Percentiles rank a stretch among this genome's conserved stretches.
Conservation (phyloP, 495 filamentous ascomycete species). For the Trichoderma virens region DNA sequence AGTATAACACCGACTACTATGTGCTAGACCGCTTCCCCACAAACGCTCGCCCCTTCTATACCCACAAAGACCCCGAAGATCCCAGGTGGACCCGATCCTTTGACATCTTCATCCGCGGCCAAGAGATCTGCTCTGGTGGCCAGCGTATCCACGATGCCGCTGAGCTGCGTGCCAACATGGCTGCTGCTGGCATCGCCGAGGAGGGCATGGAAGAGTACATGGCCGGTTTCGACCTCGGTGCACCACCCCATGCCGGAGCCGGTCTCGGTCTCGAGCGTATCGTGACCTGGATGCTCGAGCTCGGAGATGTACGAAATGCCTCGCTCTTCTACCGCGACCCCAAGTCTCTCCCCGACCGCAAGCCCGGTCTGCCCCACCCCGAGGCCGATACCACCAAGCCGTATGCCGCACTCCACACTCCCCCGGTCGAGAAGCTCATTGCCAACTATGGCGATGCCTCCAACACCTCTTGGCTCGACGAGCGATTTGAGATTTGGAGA, state of each 20-base stretch:
- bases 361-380: constrained; percentile 53
- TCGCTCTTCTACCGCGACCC: constrained; percentile 82
- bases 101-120: constrained; percentile 89
- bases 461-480: constrained; percentile 81
- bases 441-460: constrained; percentile 86
- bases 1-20: constrained; percentile 86
- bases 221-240: constrained; percentile 78
- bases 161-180: constrained; percentile 71
- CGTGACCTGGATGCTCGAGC: constrained; percentile 71
- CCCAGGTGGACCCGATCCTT: constrained; percentile 78
- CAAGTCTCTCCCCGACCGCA: constrained; percentile 60
- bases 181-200: constrained; percentile 64
- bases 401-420: constrained; percentile 47
- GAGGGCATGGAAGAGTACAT: constrained; percentile 78
- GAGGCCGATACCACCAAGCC: constrained; percentile 66
- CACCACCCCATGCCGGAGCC: constrained; percentile 83
- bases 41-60: constrained; percentile 82
- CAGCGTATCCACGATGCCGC: constrained; percentile 82
- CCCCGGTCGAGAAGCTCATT: constrained; percentile 70
- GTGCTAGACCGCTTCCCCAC: constrained; percentile 89
- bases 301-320: constrained; percentile 84
- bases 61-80: constrained; percentile 79
- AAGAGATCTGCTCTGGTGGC: constrained; percentile 86
- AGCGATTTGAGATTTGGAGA: constrained; percentile 75
- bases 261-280: constrained; percentile 86